Percentiles rank a stretch among this genome's conserved stretches.
Conservation (phyloP, 805 yeast genomes). For the Lipomyces anomalus region DNA sequence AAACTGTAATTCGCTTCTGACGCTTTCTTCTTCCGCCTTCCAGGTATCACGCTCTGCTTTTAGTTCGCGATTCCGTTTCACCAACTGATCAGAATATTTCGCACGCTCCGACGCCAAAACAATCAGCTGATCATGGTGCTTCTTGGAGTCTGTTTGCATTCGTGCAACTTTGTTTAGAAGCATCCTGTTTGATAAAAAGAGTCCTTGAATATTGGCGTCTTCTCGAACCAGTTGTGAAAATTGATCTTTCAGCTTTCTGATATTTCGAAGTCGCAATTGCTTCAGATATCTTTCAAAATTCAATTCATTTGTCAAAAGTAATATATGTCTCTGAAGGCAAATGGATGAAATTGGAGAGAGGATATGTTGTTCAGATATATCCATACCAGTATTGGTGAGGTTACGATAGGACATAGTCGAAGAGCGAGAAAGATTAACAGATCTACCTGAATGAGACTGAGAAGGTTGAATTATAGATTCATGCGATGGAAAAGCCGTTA, state of each 20-base stretch:
- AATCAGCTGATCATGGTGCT: constrained; percentile 26
- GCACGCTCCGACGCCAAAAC: constrained; percentile 34
- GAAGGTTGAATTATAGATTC: too few relatives aligned
- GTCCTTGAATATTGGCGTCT: constrained; percentile 31
- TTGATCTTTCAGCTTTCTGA: constrained; percentile 34
- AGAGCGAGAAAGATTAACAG: not conserved
- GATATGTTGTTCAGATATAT: not conserved
- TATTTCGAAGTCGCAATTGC: constrained; percentile 40
- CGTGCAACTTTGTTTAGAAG: constrained; percentile 28
- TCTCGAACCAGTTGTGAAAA: constrained; percentile 29
- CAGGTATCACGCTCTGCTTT: constrained; percentile 26
- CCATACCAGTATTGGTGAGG: not conserved
- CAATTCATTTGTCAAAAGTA: constrained; percentile 53
- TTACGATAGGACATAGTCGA: too few relatives aligned
- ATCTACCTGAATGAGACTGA: not conserved
- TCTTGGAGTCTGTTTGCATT: constrained; percentile 30
- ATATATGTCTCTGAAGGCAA: constrained; percentile 48
- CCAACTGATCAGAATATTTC: constrained; percentile 34
- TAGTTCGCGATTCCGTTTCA: constrained; percentile 33
- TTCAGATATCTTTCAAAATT: constrained; percentile 54
- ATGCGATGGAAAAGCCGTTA: too few relatives aligned
- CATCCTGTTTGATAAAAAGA: constrained; percentile 29
- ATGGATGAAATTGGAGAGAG: not conserved
- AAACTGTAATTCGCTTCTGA: constrained; percentile 27
- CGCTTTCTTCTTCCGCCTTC: constrained; percentile 25